Percentiles rank a stretch among this genome's conserved stretches.
phyloP scores from a whole-genome alignment of 2,329 filamentous ascomycete species.

The Hortaea sp. region DNA sequence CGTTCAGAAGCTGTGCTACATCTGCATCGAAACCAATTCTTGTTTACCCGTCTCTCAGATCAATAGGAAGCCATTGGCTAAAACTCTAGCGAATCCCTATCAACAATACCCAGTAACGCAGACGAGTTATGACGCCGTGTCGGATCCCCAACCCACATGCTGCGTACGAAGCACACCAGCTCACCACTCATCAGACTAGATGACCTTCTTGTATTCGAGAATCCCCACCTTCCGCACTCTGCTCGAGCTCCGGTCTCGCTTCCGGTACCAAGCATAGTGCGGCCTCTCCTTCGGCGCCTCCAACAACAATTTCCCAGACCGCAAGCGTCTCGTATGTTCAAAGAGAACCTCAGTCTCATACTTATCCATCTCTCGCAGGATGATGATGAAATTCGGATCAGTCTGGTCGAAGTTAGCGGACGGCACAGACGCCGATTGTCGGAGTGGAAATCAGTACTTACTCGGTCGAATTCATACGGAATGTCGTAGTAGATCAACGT shows the following conservation, averaged over 20 bases:
- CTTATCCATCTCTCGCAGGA: slow-evolving; percentile 39
- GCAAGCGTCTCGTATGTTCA: slow-evolving; percentile 39
- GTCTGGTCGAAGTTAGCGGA: slow-evolving; percentile 17
- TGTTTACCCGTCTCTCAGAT: no score
- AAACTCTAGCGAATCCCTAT: no score
- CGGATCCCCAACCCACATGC: no score
- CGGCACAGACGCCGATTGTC: background rate
- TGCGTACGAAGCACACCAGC: no score
- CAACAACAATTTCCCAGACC: slow-evolving; percentile 32
- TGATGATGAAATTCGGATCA: slow-evolving; percentile 40
- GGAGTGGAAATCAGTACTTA: slow-evolving; percentile 21
- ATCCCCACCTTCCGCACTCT: slow-evolving; percentile 16
- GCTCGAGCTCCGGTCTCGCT: slow-evolving; percentile 21
- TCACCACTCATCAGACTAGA: background rate
- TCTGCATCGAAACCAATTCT: no score
- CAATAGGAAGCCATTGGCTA: no score
- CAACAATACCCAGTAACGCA: no score
- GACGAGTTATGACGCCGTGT: no score
- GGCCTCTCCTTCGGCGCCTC: slow-evolving; percentile 27
- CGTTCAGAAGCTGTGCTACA: no score
- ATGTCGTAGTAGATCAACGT: slow-evolving; percentile 40
- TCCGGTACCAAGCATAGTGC: slow-evolving; percentile 36
- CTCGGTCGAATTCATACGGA: slow-evolving; percentile 38
- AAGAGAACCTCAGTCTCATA: slow-evolving; percentile 41
- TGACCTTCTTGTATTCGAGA: slow-evolving; percentile 10